These are phyloP conservation scores for Kodamaea suecica DNA, from an alignment of 1,139 yeast genomes.

Conservation along the genomic window DNA sequence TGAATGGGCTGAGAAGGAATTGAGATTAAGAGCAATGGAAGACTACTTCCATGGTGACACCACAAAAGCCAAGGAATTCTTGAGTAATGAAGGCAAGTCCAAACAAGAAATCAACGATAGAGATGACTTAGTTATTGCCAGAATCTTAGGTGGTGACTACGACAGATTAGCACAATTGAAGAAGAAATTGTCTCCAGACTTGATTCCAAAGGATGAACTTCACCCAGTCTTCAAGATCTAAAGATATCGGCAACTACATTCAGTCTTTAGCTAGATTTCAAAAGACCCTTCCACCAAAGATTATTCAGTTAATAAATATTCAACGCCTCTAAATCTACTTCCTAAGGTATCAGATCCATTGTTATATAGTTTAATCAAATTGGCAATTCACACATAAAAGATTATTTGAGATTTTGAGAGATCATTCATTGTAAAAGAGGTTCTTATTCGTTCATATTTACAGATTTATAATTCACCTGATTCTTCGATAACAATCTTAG, in stretches of 20 bases:
- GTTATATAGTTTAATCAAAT: too few relatives aligned
- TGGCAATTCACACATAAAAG: too few relatives aligned
- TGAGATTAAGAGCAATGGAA: slow-evolving; percentile 76
- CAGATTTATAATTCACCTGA: slow-evolving; percentile 25
- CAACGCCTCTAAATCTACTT: too few relatives aligned
- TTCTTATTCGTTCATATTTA: not conserved
- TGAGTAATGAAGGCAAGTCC: slow-evolving; percentile 55
- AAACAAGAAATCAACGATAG: slow-evolving; percentile 61
- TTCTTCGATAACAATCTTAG: slow-evolving; percentile 37
- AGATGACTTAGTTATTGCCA: slow-evolving; percentile 77
- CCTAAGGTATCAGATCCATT: too few relatives aligned
- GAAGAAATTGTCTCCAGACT: slow-evolving; percentile 46
- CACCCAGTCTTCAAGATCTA: slow-evolving; percentile 36
- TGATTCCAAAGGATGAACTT: slow-evolving; percentile 36
- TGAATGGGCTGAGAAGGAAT: slow-evolving; percentile 85
- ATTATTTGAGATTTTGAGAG: too few relatives aligned
- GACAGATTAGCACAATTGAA: slow-evolving; percentile 73
- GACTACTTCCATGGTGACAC: slow-evolving; percentile 58
- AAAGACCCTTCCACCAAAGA: too few relatives aligned
- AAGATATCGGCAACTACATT: too few relatives aligned
- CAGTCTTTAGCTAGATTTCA: too few relatives aligned
- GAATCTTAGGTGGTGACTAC: slow-evolving; percentile 82
- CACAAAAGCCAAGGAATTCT: slow-evolving; percentile 55
- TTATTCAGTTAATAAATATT: too few relatives aligned
- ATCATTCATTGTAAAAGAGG: not conserved